Evolutionary conservation across 2,329 filamentous ascomycete species (phyloP), one percentile per base, ranked within the genome.

Genomic region (Colletotrichum paranaense): DNA sequence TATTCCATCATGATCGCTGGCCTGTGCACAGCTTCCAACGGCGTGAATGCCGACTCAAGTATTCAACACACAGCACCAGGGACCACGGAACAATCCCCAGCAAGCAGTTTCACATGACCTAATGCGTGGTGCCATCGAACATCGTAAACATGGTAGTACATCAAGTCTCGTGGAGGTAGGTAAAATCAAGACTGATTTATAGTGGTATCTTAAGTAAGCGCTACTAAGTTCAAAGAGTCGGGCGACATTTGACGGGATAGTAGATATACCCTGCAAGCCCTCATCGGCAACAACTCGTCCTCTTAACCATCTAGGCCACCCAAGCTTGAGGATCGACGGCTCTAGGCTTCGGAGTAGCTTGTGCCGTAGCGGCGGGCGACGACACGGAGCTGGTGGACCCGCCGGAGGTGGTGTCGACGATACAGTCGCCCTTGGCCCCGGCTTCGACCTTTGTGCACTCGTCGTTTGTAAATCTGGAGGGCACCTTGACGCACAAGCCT

Each of bases 391-490:
- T 57, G 53, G 53, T 57, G 53, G 26, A 28, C 7, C 53, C 53
- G n/a, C 30, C 42, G 11, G 60, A 63, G 19, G 16, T 63, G 38
- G 16, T 19, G n/a, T 68, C 66, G 4, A 62, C 66, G 32, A 68
- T 68, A 24, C 66, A 68, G 5, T 68, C 58, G 1, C 66, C 66
- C 16, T 16, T 62, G 16, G 66, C 1, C 4, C 66, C 66, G 22
- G 59, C 57, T 26, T 68, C 46, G 1, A 68, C 32, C 26, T 42
- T 62, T 16, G 30, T 58, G 24, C 66, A 68, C 19, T 68, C 66
- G 26, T 55, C 46, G 32, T 68, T 11, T 1, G 66, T 62, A 49
- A 68, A 62, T 9, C 46, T 53, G 0, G 49, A 62, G 6, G 66
- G 26, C 5, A 53, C 30, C 30, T 68, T 56, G 58, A 68, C 32